Base-by-base conservation (phyloP, 768 basidiomycete species). In the Boletus huronensis region DNA sequence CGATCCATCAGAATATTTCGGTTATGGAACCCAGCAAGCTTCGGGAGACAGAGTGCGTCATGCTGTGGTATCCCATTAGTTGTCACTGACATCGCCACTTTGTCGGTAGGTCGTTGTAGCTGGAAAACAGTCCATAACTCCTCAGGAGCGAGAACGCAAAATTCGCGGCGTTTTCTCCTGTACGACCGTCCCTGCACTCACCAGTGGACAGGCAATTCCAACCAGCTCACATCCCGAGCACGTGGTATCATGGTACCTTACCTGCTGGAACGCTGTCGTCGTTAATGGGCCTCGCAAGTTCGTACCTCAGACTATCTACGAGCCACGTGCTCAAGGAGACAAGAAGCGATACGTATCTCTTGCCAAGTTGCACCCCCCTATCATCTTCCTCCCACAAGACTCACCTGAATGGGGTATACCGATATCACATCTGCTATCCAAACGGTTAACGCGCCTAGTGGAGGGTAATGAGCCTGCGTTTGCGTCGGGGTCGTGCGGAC, bases 311-410 rank as follows among this genome's bases (percentile, higher is more conserved):
- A 72, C 60, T 19, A 82, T 85, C 70, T 90, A 89, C 64, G 79
- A 80, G 54, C 87, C 88, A 1, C 82, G 85, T 58, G 86, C 84
- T 3, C 80, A 79, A 41, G 86, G 84, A 58, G 88, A 90, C 66
- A 77, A 79, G 35, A 80, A 81, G 28, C 81, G 87, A 39, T 90
- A 89, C 52, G 86, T 89, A 7, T 83, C 85, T 48, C 82, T 81
- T 53, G 82, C 83, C 21, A 66, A 74, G 0, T 72, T 89, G 26
- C 81, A 83, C 52, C 65, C 61, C 2, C 85, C 87, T 0, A 82
- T 88, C 55, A 75, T 79, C 57, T 90, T 89, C 62, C 74, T 71
- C 65, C 72, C 74, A 52, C 73, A 79, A 39, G 69, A 74, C 48
- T 80, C 84, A 8, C 66, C 64, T 3, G 82, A 82, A 58, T 80